phyloP scores from a whole-genome alignment of 1,139 yeast species.

The Schwanniomyces etchellsii region DNA sequence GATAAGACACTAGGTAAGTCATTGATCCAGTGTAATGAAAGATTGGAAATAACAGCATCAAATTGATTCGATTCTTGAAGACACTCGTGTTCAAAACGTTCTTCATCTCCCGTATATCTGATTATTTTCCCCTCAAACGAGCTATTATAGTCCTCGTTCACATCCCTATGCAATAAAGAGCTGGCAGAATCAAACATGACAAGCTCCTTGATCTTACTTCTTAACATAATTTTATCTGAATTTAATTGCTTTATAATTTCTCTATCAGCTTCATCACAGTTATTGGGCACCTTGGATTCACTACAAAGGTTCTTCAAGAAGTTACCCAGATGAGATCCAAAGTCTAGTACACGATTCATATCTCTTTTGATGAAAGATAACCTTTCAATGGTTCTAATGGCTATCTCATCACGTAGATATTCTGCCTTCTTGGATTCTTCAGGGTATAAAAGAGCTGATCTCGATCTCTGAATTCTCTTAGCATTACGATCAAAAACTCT shows the following conservation, averaged over 20 bases:
- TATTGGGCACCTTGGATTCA: conserved; percentile 22
- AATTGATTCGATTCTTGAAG: conserved; percentile 39
- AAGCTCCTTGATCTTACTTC: conserved; percentile 48
- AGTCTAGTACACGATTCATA: conserved; percentile 57
- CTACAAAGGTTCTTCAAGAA: conserved; percentile 34
- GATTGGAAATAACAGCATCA: conserved; percentile 71
- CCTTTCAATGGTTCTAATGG: conserved; percentile 67
- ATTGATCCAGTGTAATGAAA: conserved; percentile 81
- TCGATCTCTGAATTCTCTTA: conserved; percentile 54
- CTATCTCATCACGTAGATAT: conserved; percentile 71
- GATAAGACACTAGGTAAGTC: conserved; percentile 64
- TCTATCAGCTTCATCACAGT: conserved; percentile 22
- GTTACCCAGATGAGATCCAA: conserved; percentile 71
- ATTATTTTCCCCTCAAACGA: conserved; percentile 37
- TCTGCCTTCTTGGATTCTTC: conserved; percentile 57
- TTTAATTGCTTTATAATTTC: conserved; percentile 34
- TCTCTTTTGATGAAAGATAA: conserved; percentile 67
- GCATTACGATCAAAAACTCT: conserved; percentile 62
- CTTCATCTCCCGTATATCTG: conserved; percentile 65
- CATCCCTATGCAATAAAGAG: conserved; percentile 49
- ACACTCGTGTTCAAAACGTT: conserved; percentile 39
- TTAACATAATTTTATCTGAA: conserved; percentile 48
- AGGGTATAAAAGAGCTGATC: conserved; percentile 42
- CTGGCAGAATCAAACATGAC: conserved; percentile 66
- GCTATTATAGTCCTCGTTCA: conserved; percentile 24